Evolutionary conservation across 73 alveolate species (phyloP).

Genomic region (Symbiodinium natans): DNA sequence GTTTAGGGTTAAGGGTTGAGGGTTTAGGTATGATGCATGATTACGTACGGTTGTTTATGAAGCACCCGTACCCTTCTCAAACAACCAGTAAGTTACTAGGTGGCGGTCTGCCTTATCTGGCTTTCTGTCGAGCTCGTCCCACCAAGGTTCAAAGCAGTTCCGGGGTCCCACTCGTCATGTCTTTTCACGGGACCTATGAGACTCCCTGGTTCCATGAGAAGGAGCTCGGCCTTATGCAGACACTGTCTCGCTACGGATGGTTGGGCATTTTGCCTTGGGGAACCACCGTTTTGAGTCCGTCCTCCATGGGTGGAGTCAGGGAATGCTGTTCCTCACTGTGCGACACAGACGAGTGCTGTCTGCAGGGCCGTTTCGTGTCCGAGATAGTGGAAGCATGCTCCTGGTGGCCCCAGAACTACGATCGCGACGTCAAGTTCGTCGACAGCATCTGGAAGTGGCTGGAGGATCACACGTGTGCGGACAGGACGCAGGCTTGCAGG

Average conservation of each 20-base stretch:
- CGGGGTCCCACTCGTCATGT: background rate
- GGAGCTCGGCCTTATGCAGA: background rate
- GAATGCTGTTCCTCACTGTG: background rate
- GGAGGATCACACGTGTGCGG: conserved; percentile 3
- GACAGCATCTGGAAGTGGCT: background rate
- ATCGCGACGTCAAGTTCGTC: background rate
- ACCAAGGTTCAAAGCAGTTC: background rate
- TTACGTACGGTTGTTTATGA: no score
- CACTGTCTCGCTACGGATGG: background rate
- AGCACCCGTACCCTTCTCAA: no score
- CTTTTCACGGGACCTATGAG: background rate
- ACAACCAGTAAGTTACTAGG: no score
- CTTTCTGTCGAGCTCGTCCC: no score
- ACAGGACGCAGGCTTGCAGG: background rate
- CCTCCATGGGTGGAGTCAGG: background rate
- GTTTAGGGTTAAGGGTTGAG: no score
- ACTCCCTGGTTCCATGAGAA: background rate
- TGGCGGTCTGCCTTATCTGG: no score
- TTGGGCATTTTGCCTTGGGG: background rate
- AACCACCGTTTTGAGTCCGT: background rate
- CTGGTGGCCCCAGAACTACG: background rate
- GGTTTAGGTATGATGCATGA: no score
- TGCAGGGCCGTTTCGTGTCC: background rate
- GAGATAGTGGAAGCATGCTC: background rate
- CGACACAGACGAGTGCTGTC: background rate